Conservation (phyloP, 2,329 filamentous ascomycete species). For the Sporothrix globosa region DNA sequence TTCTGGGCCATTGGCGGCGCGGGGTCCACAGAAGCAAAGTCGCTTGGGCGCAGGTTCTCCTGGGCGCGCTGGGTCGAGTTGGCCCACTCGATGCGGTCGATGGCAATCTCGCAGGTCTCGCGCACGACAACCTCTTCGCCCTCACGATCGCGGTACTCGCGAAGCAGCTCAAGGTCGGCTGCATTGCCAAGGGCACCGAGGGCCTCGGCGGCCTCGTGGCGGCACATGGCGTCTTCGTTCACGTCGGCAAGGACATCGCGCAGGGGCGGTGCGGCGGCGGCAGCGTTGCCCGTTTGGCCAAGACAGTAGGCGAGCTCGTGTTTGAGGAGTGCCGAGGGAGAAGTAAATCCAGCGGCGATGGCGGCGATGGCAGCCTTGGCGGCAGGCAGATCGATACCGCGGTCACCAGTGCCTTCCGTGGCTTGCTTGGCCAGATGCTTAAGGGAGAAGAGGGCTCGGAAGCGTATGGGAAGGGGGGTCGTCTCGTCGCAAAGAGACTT, state of each 20-base stretch:
- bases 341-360: conserved; percentile 84
- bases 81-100: conserved; percentile 93
- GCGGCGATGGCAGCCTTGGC: conserved; percentile 66
- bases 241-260: conserved; percentile 73
- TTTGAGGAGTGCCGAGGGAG: conserved; percentile 87
- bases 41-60: conserved; percentile 74
- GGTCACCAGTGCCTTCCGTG: conserved; percentile 46
- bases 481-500: conserved; percentile 78
- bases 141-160: conserved; percentile 70
- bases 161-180: conserved; percentile 73
- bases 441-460: conserved; percentile 95
- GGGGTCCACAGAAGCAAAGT: conserved; percentile 94
- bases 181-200: conserved; percentile 81
- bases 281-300: conserved; percentile 80
- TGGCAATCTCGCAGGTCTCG: conserved; percentile 96
- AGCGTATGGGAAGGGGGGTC: conserved; percentile 82
- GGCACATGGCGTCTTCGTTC: conserved; percentile 89
- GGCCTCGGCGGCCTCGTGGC: conserved; percentile 95
- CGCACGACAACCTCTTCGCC: conserved; percentile 79
- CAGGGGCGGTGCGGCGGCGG: conserved; percentile 69
- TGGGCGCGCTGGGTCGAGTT: conserved; percentile 70
- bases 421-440: conserved; percentile 82
- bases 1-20: conserved; percentile 82
- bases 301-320: conserved; percentile 97
- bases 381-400: conserved; percentile 44